Evolutionary conservation across 2,329 filamentous ascomycete genomes (phyloP).

Genomic region (Chalaropsis thielavioides): DNA sequence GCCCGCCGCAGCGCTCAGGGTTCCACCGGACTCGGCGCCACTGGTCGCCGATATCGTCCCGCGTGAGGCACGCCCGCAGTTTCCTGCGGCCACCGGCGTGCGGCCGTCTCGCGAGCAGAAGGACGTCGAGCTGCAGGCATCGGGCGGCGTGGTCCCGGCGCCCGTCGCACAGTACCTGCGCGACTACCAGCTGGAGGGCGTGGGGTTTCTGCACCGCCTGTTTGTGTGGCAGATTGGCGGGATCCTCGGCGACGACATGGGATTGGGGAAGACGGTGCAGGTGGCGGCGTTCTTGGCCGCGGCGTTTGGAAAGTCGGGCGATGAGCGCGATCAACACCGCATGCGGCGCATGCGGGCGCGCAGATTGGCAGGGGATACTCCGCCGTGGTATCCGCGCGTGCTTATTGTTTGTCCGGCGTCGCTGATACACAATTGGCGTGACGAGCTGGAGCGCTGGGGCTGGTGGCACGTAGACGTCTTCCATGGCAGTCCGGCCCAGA

Average conservation of each 20-base stretch:
- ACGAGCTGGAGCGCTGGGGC: constrained; percentile 77
- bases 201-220: constrained; percentile 68
- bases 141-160: constrained; percentile 69
- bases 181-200: constrained; percentile 80
- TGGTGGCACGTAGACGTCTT: constrained; percentile 86
- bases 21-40: constrained; percentile 64
- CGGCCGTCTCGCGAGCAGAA: constrained; percentile 55
- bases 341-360: constrained; percentile 71
- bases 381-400: constrained; percentile 39
- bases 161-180: constrained; percentile 83
- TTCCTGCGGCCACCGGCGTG: constrained; percentile 39
- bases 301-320: constrained; percentile 87
- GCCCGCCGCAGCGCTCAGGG: constrained; percentile 49
- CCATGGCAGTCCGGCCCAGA: constrained; percentile 45
- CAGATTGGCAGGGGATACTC: background rate
- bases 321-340: constrained; percentile 68
- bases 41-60: constrained; percentile 51
- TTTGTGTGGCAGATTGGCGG: constrained; percentile 87
- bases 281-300: constrained; percentile 83
- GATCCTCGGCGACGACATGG: constrained; percentile 94
- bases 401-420: constrained; percentile 82
- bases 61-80: constrained; percentile 48
- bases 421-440: constrained; percentile 80
- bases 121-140: constrained; percentile 61
- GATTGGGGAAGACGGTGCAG: constrained; percentile 90